Conservation (phyloP, 257 asterid genomes). For the Schizonepeta tenuifolia region DNA sequence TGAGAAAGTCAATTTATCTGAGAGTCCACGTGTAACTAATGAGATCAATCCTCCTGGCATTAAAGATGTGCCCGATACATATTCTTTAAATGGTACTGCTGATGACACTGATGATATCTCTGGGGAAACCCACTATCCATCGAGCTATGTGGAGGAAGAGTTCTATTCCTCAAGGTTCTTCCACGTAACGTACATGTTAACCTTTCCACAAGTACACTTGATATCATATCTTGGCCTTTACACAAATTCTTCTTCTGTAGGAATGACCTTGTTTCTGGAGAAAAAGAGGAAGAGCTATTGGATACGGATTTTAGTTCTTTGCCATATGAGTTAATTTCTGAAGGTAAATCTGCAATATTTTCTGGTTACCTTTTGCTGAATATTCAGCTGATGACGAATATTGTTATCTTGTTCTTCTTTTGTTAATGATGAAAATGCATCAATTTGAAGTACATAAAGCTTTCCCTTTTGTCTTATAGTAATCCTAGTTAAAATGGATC, state of each 20-base stretch:
- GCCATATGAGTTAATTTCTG: conserved; percentile 39
- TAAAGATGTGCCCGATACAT: conserved; percentile 38
- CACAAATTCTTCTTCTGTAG: conserved; percentile 36
- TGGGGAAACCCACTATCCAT: conserved; percentile 38
- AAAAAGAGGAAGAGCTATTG: conserved; percentile 44
- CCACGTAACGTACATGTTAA: conserved; percentile 24
- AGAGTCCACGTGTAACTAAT: conserved; percentile 42
- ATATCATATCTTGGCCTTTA: conserved; percentile 31
- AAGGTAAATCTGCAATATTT: conserved; percentile 46
- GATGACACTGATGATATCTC: conserved; percentile 42
- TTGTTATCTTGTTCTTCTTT: conserved; percentile 14
- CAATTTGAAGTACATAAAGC: conserved; percentile 15
- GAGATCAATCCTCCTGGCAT: conserved; percentile 35
- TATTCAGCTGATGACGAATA: conserved; percentile 27
- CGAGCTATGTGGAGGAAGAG: conserved; percentile 45
- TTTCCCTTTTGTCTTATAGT: conserved; percentile 16
- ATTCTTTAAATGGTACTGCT: conserved; percentile 37
- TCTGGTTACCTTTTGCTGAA: conserved; percentile 18
- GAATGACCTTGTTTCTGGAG: conserved; percentile 43
- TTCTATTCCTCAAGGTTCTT: conserved; percentile 54
- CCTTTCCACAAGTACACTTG: conserved; percentile 18
- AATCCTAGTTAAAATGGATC: conserved; percentile 35
- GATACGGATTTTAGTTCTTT: conserved; percentile 43
- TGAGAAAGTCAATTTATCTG: conserved; percentile 35
- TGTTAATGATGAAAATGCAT: conserved; percentile 13